A percentile compares a stretch with the other conserved stretches of the same genome.
Conservation (phyloP, 805 yeast genomes). For the Yarrowia sp. region DNA sequence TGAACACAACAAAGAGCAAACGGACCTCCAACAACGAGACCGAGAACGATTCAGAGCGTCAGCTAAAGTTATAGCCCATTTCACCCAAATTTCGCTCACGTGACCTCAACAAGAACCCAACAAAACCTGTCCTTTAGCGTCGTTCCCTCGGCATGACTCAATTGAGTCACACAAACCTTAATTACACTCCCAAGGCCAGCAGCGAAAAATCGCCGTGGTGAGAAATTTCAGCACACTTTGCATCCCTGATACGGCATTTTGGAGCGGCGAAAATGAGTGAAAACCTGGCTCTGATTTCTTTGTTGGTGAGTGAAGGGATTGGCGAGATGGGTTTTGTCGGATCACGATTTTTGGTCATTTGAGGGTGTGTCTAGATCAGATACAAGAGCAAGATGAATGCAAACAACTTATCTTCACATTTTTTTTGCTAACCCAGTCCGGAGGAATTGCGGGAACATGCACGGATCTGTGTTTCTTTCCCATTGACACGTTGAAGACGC, state of each 20-base stretch:
- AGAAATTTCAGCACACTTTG: background rate
- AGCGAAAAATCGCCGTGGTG: background rate
- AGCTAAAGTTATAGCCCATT: too few relatives aligned
- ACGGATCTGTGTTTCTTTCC: conserved; percentile 96
- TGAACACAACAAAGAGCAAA: too few relatives aligned
- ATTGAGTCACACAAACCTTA: conserved; percentile 22
- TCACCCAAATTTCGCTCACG: too few relatives aligned
- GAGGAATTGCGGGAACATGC: conserved; percentile 96
- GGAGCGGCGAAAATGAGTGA: conserved; percentile 35
- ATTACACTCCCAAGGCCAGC: background rate
- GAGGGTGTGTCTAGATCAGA: background rate
- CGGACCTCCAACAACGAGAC: too few relatives aligned
- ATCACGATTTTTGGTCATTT: background rate
- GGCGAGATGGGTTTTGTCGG: background rate
- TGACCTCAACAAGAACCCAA: background rate
- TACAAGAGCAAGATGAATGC: background rate
- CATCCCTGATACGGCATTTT: conserved; percentile 1
- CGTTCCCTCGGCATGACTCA: conserved; percentile 7
- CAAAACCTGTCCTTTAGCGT: too few relatives aligned
- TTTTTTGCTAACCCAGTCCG: conserved; percentile 50
- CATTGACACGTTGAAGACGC: conserved; percentile 91
- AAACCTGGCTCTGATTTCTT: conserved; percentile 40
- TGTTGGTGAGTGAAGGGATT: conserved; percentile 34
- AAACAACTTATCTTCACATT: background rate
- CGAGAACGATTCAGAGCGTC: too few relatives aligned